phyloP scores from a whole-genome alignment of 2,329 filamentous ascomycete species.

The Sporothrix curviconia region DNA sequence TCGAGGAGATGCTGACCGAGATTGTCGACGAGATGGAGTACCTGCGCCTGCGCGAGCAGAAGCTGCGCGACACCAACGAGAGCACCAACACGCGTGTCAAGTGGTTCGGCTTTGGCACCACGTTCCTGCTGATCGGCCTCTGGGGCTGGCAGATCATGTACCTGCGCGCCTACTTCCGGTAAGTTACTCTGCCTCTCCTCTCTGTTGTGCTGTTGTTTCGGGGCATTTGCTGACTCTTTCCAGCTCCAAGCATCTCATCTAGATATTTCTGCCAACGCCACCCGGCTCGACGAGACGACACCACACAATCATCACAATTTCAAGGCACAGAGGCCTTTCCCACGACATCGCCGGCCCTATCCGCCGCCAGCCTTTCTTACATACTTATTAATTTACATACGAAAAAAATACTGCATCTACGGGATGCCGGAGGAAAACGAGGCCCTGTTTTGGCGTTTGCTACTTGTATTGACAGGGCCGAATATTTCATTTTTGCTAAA shows the following conservation, averaged over 20 bases:
- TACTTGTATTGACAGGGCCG: no score
- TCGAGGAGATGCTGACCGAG: slow-evolving; percentile 85
- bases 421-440: neutral
- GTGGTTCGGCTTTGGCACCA: slow-evolving; percentile 94
- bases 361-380: neutral
- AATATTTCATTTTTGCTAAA: neutral
- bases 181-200: slow-evolving; percentile 10
- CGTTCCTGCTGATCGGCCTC: slow-evolving; percentile 79
- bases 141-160: slow-evolving; percentile 98
- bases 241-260: slow-evolving; percentile 66
- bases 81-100: slow-evolving; percentile 98
- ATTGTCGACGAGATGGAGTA: slow-evolving; percentile 96
- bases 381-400: neutral
- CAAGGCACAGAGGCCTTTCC: neutral
- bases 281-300: neutral
- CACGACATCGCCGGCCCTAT: neutral
- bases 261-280: slow-evolving; percentile 22
- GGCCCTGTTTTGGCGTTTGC: no score
- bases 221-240: neutral
- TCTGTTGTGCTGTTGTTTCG: neutral
- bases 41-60: slow-evolving; percentile 81
- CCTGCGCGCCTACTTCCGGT: slow-evolving; percentile 93
- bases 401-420: neutral
- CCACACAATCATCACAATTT: neutral
- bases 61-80: slow-evolving; percentile 96